A percentile compares a stretch with the other conserved stretches of the same genome.
Conservation (phyloP, 1,139 yeast genomes). For the Saccharomyces pastorianus region DNA sequence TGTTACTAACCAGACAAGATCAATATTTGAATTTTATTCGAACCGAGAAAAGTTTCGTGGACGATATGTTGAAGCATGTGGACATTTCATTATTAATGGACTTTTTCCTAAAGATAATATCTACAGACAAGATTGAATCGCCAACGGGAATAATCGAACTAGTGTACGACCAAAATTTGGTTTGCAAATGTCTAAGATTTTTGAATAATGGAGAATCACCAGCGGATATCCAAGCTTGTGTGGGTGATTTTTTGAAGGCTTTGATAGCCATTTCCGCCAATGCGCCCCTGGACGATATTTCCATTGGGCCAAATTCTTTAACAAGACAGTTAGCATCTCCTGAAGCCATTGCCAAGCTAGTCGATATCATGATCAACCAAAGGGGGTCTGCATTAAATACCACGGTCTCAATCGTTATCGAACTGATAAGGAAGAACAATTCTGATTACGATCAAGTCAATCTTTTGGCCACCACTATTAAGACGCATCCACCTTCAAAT, state of each 20-base stretch:
- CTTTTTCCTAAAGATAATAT: constrained; percentile 50
- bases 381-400: constrained; percentile 80
- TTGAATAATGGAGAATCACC: constrained; percentile 39
- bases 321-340: constrained; percentile 81
- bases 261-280: constrained; percentile 86
- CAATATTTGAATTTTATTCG: constrained; percentile 46
- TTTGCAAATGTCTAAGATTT: constrained; percentile 43
- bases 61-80: constrained; percentile 44
- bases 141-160: constrained; percentile 57
- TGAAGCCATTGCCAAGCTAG: constrained; percentile 52
- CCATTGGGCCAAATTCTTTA: constrained; percentile 91
- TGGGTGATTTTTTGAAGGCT: constrained; percentile 90
- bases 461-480: constrained; percentile 66
- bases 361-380: constrained; percentile 70
- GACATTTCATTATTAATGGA: constrained; percentile 69
- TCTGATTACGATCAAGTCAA: constrained; percentile 92
- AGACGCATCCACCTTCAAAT: constrained; percentile 85
- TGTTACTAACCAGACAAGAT: constrained; percentile 70
- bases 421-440: constrained; percentile 87
- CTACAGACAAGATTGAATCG: constrained; percentile 54
- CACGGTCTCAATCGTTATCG: constrained; percentile 92
- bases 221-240: constrained; percentile 77
- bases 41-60: constrained; percentile 43
- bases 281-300: constrained; percentile 55
- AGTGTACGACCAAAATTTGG: constrained; percentile 43